Evolutionary conservation across 352 stramenopile species (phyloP), one percentile per base, ranked within the genome.

Genomic region (Globisporangium camurandrum): DNA sequence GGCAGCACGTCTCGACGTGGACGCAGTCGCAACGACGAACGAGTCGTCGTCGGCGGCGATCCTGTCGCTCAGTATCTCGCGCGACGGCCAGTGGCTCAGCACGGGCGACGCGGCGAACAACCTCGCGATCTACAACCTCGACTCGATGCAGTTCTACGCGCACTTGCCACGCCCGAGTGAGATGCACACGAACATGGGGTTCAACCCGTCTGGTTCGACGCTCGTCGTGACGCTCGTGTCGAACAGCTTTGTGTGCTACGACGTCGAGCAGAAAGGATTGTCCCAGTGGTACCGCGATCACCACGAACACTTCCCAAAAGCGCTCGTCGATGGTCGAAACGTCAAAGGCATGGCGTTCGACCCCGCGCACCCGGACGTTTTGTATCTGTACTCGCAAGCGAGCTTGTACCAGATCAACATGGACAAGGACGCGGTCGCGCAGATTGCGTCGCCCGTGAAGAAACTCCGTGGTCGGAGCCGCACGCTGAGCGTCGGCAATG

Each of bases 381-480:
- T 90, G 19, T 89, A 89, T 55, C 61, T 93, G 24, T 93, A 89
- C 57, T 91, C 76, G 44, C 79, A 88, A 49, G 60, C 67, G 34
- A 91, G 79, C 59, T 51, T 93, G 23, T 88, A 88, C 58, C 79
- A 90, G 64, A 86, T 93, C 54, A 76, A 93, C 58, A 89, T 89
- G 75, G 68, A 61, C 49, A 69, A 73, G 39, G 49, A 57, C 19
- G 46, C 49, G 14, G n/a, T n/a, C n/a, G 50, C 61, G 6, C 28
- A 44, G 54, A 72, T 31, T 34, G 40, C 63, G n/a, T 54, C 60
- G 20, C 51, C 51, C 0, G 31, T 52, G 33, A 80, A 74, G 43
- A 84, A 85, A 61, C 56, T 61, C 44, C 66, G 57, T 5, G 62
- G 67, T 11, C 67, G 71, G 19, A 47, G 53, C 16, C 62, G 67